Base-by-base conservation (phyloP, 306 rosid species). In the Lupinus albus region DNA sequence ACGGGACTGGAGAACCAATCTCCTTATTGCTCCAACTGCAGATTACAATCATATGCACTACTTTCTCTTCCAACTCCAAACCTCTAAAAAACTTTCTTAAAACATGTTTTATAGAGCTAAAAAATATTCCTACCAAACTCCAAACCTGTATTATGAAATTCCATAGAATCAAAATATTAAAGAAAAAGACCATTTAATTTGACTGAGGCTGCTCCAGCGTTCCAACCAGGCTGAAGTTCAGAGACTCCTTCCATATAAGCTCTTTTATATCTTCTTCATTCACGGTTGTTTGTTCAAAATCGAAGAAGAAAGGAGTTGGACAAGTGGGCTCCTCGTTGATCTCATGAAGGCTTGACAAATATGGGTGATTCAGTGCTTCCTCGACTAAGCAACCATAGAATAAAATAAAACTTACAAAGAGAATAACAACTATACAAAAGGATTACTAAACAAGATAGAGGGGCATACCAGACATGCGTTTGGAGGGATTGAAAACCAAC, bases 261-360 rank as follows among this genome's bases (percentile, higher is more conserved):
- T 89, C 94, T 85, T 84, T 93, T 78, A 93, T 88, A 66, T 93
- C 98, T 60, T 89, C 98, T 82, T 93, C 98, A 44, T 79, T 71
- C 76, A 93, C 75, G 58, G 79, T 77, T 61, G 89, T 42, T 82
- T 82, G 94, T 64, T 93, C 98, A 3, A 93, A 93, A 68, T 88
- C 95, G 71, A 93, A 89, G 81, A 75, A 33, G 9, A 93, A 93
- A 9, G 97, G 91, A 69, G 86, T 80, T 25, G 87, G 86, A 81
- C 96, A 86, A 74, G 68, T 78, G 10, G 98, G 98, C 84, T 93
- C 98, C 82, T 93, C 98, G 3, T 93, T 93, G 85, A 93, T 88
- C 84, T 90, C 97, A 49, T 93, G 98, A 63, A 93, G 96, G 78
- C 96, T 83, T 44, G 87, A 69, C 80, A 93, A 51, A 63, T 83